Conservation (phyloP, 2,329 filamentous ascomycete species). For the Aspergillus intermedius region DNA sequence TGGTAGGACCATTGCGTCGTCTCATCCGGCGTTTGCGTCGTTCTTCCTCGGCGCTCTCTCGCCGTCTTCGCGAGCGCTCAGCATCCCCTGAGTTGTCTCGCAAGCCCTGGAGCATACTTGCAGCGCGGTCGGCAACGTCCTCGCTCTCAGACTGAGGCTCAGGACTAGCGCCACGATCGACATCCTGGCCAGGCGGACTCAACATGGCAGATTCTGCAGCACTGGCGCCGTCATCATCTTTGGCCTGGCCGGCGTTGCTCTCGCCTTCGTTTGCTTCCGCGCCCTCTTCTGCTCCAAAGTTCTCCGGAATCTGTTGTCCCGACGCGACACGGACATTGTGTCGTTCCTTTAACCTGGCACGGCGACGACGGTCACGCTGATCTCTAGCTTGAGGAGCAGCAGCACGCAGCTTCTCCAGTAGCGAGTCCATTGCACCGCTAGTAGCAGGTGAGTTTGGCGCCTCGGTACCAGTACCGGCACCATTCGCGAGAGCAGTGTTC, state of each 20-base stretch:
- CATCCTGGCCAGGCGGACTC: constrained; percentile 43
- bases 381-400: constrained; percentile 86
- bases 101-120: constrained; percentile 75
- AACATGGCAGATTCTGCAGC: constrained; percentile 33
- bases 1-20: constrained; percentile 51
- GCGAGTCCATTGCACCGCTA: constrained; percentile 89
- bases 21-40: constrained; percentile 60
- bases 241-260: constrained; percentile 22
- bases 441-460: constrained; percentile 60
- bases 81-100: constrained; percentile 55
- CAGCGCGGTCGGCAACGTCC: constrained; percentile 79
- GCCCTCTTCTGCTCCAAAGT: constrained; percentile 50
- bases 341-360: constrained; percentile 80
- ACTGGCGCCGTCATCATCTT: constrained; percentile 35
- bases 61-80: constrained; percentile 54
- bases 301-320: constrained; percentile 79
- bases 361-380: constrained; percentile 77
- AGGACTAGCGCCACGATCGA: constrained; percentile 28
- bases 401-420: constrained; percentile 89
- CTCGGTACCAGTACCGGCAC: constrained; percentile 37
- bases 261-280: constrained; percentile 47
- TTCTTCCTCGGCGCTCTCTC: constrained; percentile 76
- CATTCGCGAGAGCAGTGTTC: constrained; percentile 60
- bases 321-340: constrained; percentile 86
- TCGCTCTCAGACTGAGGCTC: constrained; percentile 48